Evolutionary conservation across 805 yeast species (phyloP), one percentile per base, ranked within the genome.

Genomic region (Cyberlindnera xishuangbannaensis): DNA sequence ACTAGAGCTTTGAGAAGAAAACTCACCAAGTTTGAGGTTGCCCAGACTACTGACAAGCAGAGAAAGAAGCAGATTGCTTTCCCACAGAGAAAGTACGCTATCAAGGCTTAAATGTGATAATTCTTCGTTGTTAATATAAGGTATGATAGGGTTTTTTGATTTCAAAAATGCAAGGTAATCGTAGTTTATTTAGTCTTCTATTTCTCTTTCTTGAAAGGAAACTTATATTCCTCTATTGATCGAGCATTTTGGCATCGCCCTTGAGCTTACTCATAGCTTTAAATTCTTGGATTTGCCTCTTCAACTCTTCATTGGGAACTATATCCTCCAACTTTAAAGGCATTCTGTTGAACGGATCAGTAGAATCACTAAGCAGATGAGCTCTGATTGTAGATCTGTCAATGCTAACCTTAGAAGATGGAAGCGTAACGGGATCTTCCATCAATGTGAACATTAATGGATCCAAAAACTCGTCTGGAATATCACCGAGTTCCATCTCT

Each of bases 1-100:
- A 92, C 99, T 72, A 90, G 97, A 82, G 97, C 98, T 69, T 73
- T 90, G 72, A 90, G 98, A 84, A 84, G 97, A 79, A 78, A 80
- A 65, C 78, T 92, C 65, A 78, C 97, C 69, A 75, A 82, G 64
- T 68, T 69, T 69, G 96, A 92, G 76, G 80, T 84, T 65, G 62
- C 76, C 58, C 71, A 72, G 66, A 69, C 71, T 66, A 90, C 97
- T 62, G 82, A 71, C 57, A 87, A 83, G 78, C 86, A 88, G 65
- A 77, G 76, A 71, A 92, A 92, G 88, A 80, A 76, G 72, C 77
- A 77, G 62, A 76, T 78, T 61, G 95, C 97, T 71, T 87, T 81
- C 95, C 97, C 99, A 68, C 88, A 82, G 75, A 87, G 95, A 81
- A 83, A 83, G 73, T 92, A 74, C 73, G 97, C 97, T 67, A 83